Conservation (phyloP, 805 yeast genomes). For the Candida coquimbonensis region DNA sequence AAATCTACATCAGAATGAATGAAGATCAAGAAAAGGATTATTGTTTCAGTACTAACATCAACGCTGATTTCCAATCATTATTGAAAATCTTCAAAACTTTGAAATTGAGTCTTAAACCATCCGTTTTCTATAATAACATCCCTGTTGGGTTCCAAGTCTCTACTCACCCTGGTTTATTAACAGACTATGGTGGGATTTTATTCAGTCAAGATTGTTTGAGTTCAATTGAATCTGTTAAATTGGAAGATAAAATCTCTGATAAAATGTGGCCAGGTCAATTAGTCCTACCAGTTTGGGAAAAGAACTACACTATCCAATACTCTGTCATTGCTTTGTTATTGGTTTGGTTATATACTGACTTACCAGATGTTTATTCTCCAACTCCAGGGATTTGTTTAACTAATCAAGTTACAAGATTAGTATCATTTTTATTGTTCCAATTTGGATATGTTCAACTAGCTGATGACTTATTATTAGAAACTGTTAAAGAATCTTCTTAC, state of each 20-base stretch:
- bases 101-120: conserved; percentile 76
- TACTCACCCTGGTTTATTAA: conserved; percentile 69
- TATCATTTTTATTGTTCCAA: conserved; percentile 23
- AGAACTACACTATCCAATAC: conserved; percentile 35
- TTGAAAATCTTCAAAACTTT: conserved; percentile 53
- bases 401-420: conserved; percentile 39
- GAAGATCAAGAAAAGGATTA: conserved; percentile 83
- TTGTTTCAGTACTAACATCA: conserved; percentile 67
- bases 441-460: conserved; percentile 40
- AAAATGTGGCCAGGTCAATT: conserved; percentile 88
- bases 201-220: conserved; percentile 54
- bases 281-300: conserved; percentile 65
- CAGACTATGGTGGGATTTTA: conserved; percentile 75
- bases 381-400: conserved; percentile 88
- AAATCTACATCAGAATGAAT: conserved; percentile 63
- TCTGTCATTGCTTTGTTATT: conserved; percentile 32
- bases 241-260: conserved; percentile 47
- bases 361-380: conserved; percentile 84
- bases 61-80: conserved; percentile 53
- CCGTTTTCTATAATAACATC: conserved; percentile 54
- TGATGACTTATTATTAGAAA: conserved; percentile 42
- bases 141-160: conserved; percentile 64
- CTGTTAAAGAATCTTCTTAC: conserved; percentile 30
- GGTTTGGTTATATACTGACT: conserved; percentile 85
- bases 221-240: conserved; percentile 38